Evolutionary conservation across 2,329 filamentous ascomycete genomes (phyloP), one percentile per base, ranked within the genome.

Genomic region (Microdochium nivale): DNA sequence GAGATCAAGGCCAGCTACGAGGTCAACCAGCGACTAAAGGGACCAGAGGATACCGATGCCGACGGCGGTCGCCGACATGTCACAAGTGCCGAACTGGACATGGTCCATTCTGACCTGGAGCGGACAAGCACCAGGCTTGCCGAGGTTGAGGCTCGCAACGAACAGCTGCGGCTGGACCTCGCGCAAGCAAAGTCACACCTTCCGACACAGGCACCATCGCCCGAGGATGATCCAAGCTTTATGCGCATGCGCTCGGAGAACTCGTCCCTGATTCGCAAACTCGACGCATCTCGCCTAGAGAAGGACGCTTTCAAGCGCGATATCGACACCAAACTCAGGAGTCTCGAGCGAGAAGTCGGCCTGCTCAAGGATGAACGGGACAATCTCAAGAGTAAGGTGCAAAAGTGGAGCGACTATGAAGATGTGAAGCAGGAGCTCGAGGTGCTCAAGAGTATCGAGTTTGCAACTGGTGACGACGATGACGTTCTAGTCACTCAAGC

Each of bases 1-100:
- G 95, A 99, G 67, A 83, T 97, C 65, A 97, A 96, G 70, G 94
- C 94, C 25, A 96, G 85, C 71, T 96, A 96, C 65, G 94, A 99
- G 69, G 94, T 99, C 51, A 94, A 89, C 47, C 91, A 97, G 67
- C 81, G 94, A 49, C 75, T 99, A 49, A 91, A 86, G 49, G 86
- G 84, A 58, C 82, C 83, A 14, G 86, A 86, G 32, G 80, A 81
- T 50, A 72, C 72, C 10, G 83, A 87, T 21, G 70, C 74, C 19
- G 79, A 80, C 25, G 70, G 63, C 19, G 75, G 75, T 25, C 77
- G 79, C 25, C 81, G 78, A 30, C 81, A 85, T 52, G 87, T 94
- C 49, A 87, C 88, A 3, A 89, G 83, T 60, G 94, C 92, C 13
- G 94, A 99, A 69, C 77, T 99, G 54, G 94, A 97, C 60, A 92